A percentile compares a stretch with the other conserved stretches of the same genome.
Evolutionary conservation across 768 basidiomycete genomes (phyloP).

Genomic region (Cyclocybe aegerita): DNA sequence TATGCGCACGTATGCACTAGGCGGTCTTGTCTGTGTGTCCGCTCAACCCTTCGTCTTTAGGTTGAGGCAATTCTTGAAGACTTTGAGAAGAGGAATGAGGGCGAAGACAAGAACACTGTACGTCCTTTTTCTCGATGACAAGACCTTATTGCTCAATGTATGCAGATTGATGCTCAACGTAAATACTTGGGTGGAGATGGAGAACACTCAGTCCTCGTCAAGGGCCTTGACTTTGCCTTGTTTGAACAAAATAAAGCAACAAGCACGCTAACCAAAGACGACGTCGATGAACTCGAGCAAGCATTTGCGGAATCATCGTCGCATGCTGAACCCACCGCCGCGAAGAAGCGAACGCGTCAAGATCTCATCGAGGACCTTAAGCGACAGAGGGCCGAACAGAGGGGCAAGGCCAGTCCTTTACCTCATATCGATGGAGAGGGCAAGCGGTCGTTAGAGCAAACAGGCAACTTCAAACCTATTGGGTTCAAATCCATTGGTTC

Average conservation of each 20-base stretch:
- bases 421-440: constrained; percentile 29
- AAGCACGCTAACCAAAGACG: constrained; percentile 52
- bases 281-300: constrained; percentile 81
- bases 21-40: not conserved
- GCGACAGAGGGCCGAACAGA: constrained; percentile 46
- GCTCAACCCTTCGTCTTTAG: constrained; percentile 30
- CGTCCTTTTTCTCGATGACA: constrained; percentile 19
- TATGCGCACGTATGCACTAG: constrained; percentile 59
- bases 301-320: constrained; percentile 54
- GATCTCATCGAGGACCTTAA: constrained; percentile 77
- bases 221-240: constrained; percentile 85
- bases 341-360: constrained; percentile 75
- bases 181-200: constrained; percentile 83
- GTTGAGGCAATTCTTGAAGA: constrained; percentile 82
- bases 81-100: constrained; percentile 67
- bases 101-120: constrained; percentile 60
- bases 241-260: constrained; percentile 83
- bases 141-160: constrained; percentile 1
- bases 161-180: constrained; percentile 73
- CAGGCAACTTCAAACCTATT: constrained; percentile 55
- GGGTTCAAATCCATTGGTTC: constrained; percentile 67
- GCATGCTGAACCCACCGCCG: constrained; percentile 16
- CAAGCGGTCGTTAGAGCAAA: constrained; percentile 34
- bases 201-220: constrained; percentile 83
- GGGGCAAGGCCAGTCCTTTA: constrained; percentile 20